Percentiles rank a stretch among this genome's conserved stretches.
Evolutionary conservation across 805 yeast species (phyloP).

Genomic region (Zygosaccharomyces gambellarensis): DNA sequence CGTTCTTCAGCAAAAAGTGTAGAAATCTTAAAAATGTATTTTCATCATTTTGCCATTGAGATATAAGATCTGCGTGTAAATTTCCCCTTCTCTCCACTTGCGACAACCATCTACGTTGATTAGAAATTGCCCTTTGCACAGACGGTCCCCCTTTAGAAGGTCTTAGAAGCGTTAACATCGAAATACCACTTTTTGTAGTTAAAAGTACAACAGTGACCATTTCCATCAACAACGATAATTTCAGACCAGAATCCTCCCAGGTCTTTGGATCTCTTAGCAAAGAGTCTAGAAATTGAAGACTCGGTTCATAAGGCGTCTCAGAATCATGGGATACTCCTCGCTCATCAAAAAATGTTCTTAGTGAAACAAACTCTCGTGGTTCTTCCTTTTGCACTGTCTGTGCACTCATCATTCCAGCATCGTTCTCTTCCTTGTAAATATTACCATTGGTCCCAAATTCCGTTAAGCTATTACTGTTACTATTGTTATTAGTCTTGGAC

Average conservation of each 20-base stretch:
- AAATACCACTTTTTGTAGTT: slow-evolving; percentile 25
- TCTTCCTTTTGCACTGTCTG: background rate
- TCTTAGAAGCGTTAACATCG: slow-evolving; percentile 12
- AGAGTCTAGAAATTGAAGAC: slow-evolving; percentile 1
- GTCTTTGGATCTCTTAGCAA: slow-evolving; percentile 6
- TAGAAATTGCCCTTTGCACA: background rate
- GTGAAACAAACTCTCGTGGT: background rate
- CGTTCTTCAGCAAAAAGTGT: slow-evolving; percentile 14
- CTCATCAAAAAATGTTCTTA: slow-evolving; percentile 6
- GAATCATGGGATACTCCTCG: slow-evolving; percentile 4
- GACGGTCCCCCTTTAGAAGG: background rate
- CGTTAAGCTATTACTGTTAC: background rate
- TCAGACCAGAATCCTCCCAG: background rate
- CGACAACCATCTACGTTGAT: background rate
- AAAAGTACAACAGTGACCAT: slow-evolving; percentile 17
- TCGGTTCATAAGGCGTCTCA: background rate
- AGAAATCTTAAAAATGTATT: slow-evolving; percentile 12
- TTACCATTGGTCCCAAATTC: background rate
- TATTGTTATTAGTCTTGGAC: background rate
- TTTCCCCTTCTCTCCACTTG: background rate
- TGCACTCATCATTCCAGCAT: background rate
- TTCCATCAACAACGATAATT: slow-evolving; percentile 12
- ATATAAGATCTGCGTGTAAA: slow-evolving; percentile 1
- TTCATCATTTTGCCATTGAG: slow-evolving; percentile 8
- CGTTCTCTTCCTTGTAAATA: background rate